Conservation (phyloP, 2,329 filamentous ascomycete species). For the Aspergillus terreus region DNA sequence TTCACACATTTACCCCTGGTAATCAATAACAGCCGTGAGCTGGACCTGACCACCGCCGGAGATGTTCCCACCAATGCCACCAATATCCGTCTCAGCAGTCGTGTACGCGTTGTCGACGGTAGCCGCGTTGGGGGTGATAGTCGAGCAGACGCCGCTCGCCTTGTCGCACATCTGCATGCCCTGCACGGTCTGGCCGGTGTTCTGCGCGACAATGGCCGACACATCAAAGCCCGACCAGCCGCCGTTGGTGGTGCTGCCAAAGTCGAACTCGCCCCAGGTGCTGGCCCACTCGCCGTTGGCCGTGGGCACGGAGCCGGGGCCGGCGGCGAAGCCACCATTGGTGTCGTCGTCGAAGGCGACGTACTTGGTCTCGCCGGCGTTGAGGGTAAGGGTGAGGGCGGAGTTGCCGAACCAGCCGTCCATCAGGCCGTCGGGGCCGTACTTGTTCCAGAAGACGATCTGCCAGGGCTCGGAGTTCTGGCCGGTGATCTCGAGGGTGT, state of each 20-base stretch:
- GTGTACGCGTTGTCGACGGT: constrained; percentile 33
- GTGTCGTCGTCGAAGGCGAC: constrained; percentile 35
- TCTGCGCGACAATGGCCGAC: constrained; percentile 32
- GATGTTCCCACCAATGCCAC: constrained; percentile 35
- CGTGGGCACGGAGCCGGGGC: constrained; percentile 22
- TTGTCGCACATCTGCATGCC: constrained; percentile 36
- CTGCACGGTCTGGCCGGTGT: constrained; percentile 26
- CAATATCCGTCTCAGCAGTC: constrained; percentile 20
- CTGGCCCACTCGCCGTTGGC: constrained; percentile 26
- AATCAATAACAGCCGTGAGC: constrained; percentile 27
- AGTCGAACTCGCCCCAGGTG: constrained; percentile 37
- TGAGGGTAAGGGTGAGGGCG: constrained; percentile 29
- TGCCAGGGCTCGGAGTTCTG: constrained; percentile 30
- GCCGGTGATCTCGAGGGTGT: constrained; percentile 34
- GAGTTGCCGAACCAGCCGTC: constrained; percentile 34
- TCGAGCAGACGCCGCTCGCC: constrained; percentile 25
- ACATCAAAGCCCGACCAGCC: constrained; percentile 35
- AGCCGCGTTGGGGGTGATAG: constrained; percentile 21
- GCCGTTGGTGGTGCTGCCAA: constrained; percentile 24
- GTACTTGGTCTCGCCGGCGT: constrained; percentile 33
- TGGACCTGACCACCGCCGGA: constrained; percentile 20
- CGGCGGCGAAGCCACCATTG: constrained; percentile 33
- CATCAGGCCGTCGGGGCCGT: constrained; percentile 30
- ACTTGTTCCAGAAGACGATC: constrained; percentile 41
- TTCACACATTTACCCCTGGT: constrained; percentile 19